Percentiles rank a stretch among this genome's conserved stretches.
Conservation (phyloP, 805 yeast genomes). For the Saturnispora diversa region DNA sequence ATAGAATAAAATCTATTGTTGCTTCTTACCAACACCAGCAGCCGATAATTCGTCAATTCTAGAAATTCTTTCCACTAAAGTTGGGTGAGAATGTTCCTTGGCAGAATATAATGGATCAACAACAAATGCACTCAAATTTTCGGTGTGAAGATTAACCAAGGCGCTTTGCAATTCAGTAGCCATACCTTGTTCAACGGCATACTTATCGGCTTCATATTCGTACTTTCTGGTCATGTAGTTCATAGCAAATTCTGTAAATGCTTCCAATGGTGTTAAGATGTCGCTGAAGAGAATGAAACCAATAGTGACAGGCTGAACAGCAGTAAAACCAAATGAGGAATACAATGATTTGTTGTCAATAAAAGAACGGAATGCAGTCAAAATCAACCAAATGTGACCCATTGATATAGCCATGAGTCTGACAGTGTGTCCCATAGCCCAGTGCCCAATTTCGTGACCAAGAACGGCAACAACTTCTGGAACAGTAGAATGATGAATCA, state of each 20-base stretch:
- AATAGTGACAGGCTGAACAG: slow-evolving; percentile 61
- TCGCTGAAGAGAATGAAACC: slow-evolving; percentile 79
- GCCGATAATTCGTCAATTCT: slow-evolving; percentile 47
- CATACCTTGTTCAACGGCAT: slow-evolving; percentile 70
- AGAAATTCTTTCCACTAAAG: slow-evolving; percentile 75
- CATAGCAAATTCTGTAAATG: slow-evolving; percentile 55
- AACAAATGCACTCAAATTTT: slow-evolving; percentile 77
- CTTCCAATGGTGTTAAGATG: slow-evolving; percentile 69
- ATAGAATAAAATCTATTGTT: too few species aligned
- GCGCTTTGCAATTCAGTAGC: slow-evolving; percentile 60
- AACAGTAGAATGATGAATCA: slow-evolving; percentile 68
- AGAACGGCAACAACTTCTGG: slow-evolving; percentile 86
- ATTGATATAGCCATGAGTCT: slow-evolving; percentile 62
- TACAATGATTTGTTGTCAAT: slow-evolving; percentile 73
- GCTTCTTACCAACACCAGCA: slow-evolving; percentile 2
- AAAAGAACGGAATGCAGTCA: slow-evolving; percentile 71
- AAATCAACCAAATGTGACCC: slow-evolving; percentile 52
- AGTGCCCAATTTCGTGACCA: slow-evolving; percentile 99
- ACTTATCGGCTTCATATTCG: slow-evolving; percentile 91
- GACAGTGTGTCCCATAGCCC: slow-evolving; percentile 88
- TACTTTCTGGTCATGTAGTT: slow-evolving; percentile 72
- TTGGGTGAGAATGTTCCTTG: slow-evolving; percentile 88
- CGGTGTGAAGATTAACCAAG: slow-evolving; percentile 65
- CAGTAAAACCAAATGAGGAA: slow-evolving; percentile 66
- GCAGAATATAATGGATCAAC: slow-evolving; percentile 87